These are phyloP conservation scores for Isabelozyma gotoi DNA, from an alignment of 805 yeast genomes.

Conservation along the genomic window DNA sequence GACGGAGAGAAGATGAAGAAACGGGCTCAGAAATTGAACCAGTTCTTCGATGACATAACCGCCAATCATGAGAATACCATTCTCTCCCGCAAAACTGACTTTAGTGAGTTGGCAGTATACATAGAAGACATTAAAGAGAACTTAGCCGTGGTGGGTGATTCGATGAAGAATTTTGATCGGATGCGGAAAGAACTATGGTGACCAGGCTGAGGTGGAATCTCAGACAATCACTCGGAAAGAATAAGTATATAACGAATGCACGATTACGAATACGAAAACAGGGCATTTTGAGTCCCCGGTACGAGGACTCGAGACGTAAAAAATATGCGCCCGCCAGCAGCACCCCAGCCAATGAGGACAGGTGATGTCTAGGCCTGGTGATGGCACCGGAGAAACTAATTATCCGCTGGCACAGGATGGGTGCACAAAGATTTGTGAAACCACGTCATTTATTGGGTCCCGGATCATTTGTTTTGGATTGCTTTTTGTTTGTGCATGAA, in stretches of 20 bases:
- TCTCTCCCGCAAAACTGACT: slow-evolving; percentile 50
- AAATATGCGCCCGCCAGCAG: too few species aligned
- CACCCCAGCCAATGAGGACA: too few species aligned
- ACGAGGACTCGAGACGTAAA: too few species aligned
- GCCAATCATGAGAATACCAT: slow-evolving; percentile 11
- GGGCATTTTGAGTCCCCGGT: too few species aligned
- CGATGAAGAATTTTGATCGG: slow-evolving; percentile 48
- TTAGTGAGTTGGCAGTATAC: slow-evolving; percentile 49
- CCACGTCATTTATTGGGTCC: not conserved
- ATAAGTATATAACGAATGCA: not conserved
- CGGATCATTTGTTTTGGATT: slow-evolving; percentile 1
- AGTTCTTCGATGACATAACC: slow-evolving; percentile 22
- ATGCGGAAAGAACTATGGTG: slow-evolving; percentile 46
- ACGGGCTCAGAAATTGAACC: slow-evolving; percentile 20
- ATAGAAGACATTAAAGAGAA: slow-evolving; percentile 49
- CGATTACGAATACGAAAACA: not conserved
- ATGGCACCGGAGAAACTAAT: not conserved
- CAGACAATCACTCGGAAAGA: not conserved
- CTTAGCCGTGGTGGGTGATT: slow-evolving; percentile 52
- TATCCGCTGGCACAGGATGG: too few species aligned
- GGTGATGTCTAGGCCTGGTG: too few species aligned
- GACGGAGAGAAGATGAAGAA: slow-evolving; percentile 26
- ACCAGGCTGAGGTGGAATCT: too few species aligned
- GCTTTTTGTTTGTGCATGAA: not conserved
- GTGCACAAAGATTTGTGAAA: not conserved